Conservation (phyloP, 768 basidiomycete species). For the Pulveroboletus sp. region DNA sequence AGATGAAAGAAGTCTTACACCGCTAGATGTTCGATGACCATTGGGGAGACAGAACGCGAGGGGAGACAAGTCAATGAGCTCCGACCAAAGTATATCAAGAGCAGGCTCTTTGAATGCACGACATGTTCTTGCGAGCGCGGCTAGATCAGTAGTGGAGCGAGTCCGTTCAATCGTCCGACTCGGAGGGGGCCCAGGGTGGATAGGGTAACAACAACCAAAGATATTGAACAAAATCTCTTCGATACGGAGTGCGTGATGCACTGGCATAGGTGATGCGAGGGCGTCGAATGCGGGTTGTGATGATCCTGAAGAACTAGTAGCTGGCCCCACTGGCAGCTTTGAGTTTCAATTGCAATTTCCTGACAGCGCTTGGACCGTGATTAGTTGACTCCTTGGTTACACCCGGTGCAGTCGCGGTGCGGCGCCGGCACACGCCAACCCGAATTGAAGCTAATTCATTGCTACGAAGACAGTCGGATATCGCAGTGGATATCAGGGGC, state of each 20-base stretch:
- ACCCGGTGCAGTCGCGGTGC: too few species aligned
- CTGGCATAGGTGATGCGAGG: neutral
- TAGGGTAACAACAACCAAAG: neutral
- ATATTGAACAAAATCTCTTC: constrained; percentile 8
- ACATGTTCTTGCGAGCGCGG: constrained; percentile 1
- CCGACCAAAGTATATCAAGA: constrained; percentile 1
- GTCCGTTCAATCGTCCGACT: too few species aligned
- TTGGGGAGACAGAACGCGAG: neutral
- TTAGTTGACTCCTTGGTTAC: too few species aligned
- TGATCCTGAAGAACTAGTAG: too few species aligned
- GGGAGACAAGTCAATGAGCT: neutral
- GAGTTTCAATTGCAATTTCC: too few species aligned
- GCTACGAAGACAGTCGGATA: too few species aligned
- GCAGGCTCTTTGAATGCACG: constrained; percentile 1
- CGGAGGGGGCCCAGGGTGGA: neutral
- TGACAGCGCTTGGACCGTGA: too few species aligned
- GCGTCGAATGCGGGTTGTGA: too few species aligned
- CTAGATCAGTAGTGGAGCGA: neutral
- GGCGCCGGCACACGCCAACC: too few species aligned
- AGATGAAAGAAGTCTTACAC: neutral
- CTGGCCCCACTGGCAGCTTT: too few species aligned
- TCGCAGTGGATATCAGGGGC: too few species aligned
- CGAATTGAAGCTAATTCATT: too few species aligned
- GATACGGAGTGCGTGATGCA: constrained; percentile 10
- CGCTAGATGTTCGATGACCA: neutral